Evolutionary conservation across 2,329 filamentous ascomycete genomes (phyloP).

Genomic region (Pestalotiopsis sp.): DNA sequence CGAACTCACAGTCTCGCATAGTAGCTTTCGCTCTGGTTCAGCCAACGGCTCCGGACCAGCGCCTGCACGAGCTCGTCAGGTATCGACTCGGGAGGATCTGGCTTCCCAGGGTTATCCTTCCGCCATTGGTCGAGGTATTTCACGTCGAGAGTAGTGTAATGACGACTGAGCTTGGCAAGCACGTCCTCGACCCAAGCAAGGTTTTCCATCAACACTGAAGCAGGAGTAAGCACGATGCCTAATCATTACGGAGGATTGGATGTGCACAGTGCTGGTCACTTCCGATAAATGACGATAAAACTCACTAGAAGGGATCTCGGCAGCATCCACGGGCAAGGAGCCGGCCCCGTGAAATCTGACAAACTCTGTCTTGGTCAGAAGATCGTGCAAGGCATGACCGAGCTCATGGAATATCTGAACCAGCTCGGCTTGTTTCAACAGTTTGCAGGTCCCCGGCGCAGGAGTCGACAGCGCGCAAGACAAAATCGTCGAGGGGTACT

Average conservation of each 20-base stretch:
- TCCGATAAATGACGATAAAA: not conserved
- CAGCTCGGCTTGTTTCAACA: constrained; percentile 59
- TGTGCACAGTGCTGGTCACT: not conserved
- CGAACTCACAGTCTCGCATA: not conserved
- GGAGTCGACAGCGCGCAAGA: not conserved
- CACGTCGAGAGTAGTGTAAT: not conserved
- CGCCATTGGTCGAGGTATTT: not conserved
- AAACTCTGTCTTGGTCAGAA: not conserved
- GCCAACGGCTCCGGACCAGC: not conserved
- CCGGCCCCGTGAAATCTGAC: not conserved
- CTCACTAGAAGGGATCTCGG: not conserved
- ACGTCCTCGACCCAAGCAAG: not conserved
- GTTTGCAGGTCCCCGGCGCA: constrained; percentile 47
- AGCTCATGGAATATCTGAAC: constrained; percentile 46
- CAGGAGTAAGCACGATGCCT: not conserved
- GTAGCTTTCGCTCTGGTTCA: not conserved
- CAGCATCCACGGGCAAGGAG: not conserved
- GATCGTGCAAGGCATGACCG: constrained; percentile 23
- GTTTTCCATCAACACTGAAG: not conserved
- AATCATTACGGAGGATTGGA: no score
- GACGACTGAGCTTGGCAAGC: not conserved
- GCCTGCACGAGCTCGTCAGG: not conserved
- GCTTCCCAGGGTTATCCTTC: not conserved
- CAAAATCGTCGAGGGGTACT: not conserved
- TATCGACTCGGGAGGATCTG: not conserved